Conservation (phyloP, 352 stramenopile genomes). For the Phytophthora melonis region DNA sequence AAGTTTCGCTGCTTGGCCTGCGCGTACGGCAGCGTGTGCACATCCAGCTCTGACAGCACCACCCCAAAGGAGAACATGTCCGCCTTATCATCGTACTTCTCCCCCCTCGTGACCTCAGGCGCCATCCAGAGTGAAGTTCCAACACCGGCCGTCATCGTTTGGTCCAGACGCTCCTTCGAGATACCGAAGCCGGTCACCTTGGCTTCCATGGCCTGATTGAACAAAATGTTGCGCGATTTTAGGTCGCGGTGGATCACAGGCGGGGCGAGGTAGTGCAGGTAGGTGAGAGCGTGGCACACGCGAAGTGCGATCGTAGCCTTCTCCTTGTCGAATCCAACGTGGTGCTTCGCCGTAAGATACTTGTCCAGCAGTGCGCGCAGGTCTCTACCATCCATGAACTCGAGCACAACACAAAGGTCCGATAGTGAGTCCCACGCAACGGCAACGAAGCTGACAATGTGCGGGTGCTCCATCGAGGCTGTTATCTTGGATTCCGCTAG, state of each 20-base stretch:
- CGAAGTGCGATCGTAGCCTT: slow-evolving; percentile 41
- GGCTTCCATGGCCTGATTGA: not conserved
- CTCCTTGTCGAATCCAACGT: slow-evolving; percentile 37
- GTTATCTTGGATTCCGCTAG: slow-evolving; percentile 57
- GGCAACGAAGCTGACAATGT: slow-evolving; percentile 61
- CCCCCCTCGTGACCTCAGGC: not conserved
- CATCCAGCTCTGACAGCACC: not conserved
- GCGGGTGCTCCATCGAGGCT: slow-evolving; percentile 51
- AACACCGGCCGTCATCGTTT: not conserved
- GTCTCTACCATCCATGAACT: slow-evolving; percentile 52
- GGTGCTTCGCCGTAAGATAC: slow-evolving; percentile 12
- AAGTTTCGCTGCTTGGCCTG: not conserved
- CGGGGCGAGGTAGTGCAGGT: slow-evolving; percentile 16
- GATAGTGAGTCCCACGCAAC: slow-evolving; percentile 59
- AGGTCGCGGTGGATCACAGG: slow-evolving; percentile 57
- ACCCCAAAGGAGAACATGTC: not conserved
- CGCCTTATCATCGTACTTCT: not conserved
- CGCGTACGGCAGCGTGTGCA: slow-evolving; percentile 4
- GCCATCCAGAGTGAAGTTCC: not conserved
- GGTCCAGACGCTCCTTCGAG: not conserved
- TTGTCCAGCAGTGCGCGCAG: slow-evolving; percentile 38
- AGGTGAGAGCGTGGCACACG: slow-evolving; percentile 32
- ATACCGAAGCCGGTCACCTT: not conserved
- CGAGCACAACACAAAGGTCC: slow-evolving; percentile 49
- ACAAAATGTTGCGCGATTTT: slow-evolving; percentile 61